Evolutionary conservation across 352 stramenopile species (phyloP), one percentile per base, ranked within the genome.

Genomic region (Globisporangium viniferum): DNA sequence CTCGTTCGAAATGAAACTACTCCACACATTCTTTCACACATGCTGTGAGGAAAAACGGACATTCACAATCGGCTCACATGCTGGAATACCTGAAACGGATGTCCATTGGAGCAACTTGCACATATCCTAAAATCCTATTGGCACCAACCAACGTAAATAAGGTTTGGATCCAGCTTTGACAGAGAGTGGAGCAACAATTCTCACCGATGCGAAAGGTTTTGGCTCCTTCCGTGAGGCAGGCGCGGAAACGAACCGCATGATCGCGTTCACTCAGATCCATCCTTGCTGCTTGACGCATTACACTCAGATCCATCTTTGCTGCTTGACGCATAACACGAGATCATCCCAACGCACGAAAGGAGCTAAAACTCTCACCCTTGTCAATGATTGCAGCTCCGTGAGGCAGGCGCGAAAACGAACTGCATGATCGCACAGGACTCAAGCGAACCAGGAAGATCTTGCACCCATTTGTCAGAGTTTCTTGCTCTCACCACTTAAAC

Each of bases 11-110:
- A n/a, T n/a, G 54, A 59, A 59, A 41, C 27, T 59, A 20, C 54
- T 59, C 5, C 27, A 39, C 54, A 36, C 53, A 35, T 12, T 55
- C 24, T 12, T 5, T 58, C 53, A n/a, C 29, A 2, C 24, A 36
- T 14, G 15, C 27, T 41, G 54, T 59, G 24, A 4, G 54, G 8
- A 60, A 35, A 59, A 60, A 60, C 29, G 29, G 55, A 46, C 55
- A 44, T 29, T 33, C 55, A 46, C n/a, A 44, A 12, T 59, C 15
- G 54, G 27, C 20, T 24, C 36, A 29, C 29, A 33, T 44, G 29
- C 36, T 12, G 18, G 8, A 44, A 60, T n/a, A 15, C 53, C 53
- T 60, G 55, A 60, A 60, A 60, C 55, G 55, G 55, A 60, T 60
- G 29, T 22, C 12, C 9, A 31, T 29, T 29, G 24, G 27, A 36